Evolutionary conservation across 352 stramenopile species (phyloP).

Genomic region (Pythium periplocum): DNA sequence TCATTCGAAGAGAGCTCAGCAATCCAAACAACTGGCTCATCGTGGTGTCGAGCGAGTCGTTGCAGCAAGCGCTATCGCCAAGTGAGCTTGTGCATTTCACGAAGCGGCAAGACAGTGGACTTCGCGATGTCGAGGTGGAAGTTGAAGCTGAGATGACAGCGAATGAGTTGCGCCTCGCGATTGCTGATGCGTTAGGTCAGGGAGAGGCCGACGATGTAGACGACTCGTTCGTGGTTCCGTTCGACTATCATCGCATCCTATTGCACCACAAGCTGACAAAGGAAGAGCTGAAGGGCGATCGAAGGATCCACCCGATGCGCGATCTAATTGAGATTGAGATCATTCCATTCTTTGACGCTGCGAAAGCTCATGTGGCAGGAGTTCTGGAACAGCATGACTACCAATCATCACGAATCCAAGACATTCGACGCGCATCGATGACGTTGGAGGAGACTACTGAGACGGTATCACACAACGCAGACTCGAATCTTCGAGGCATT

Average conservation of each 20-base stretch:
- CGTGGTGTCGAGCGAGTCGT: constrained; percentile 21
- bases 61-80: constrained; percentile 29
- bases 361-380: constrained; percentile 24
- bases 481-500: constrained; percentile 13
- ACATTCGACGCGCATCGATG: constrained; percentile 30
- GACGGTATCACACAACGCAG: constrained; percentile 5
- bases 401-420: constrained; percentile 20
- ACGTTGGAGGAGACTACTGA: constrained; percentile 4
- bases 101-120: neutral
- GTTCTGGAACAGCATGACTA: constrained; percentile 32
- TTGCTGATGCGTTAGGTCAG: constrained; percentile 34
- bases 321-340: constrained; percentile 36
- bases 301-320: constrained; percentile 17
- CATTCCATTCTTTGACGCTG: constrained; percentile 23
- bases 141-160: constrained; percentile 53
- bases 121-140: constrained; percentile 24
- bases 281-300: constrained; percentile 24
- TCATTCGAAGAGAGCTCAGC: constrained; percentile 27
- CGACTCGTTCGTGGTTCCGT: neutral
- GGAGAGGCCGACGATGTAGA: neutral
- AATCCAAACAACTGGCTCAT: constrained; percentile 55
- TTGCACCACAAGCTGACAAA: constrained; percentile 22
- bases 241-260: constrained; percentile 37
- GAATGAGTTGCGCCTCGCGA: constrained; percentile 39
- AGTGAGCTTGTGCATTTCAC: constrained; percentile 21